Evolutionary conservation across 345 rosid species (phyloP), one percentile per base, ranked within the genome.

Genomic region (Clarkia xantiana): DNA sequence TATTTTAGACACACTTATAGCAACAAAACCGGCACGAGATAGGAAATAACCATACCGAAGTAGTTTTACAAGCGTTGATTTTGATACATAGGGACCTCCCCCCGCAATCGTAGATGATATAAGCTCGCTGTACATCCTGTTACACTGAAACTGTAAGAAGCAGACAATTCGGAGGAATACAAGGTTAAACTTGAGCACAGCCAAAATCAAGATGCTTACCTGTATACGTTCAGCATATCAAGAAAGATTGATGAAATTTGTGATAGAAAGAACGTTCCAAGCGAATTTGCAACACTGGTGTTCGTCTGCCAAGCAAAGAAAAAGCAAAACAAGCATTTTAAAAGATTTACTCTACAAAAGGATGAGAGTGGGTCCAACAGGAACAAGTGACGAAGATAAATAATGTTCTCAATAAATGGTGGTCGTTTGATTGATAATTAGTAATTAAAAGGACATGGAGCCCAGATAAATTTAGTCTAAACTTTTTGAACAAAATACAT

Each of bases 51-150:
- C 75, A 55, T 57, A 84, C 99, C 99, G 72, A 53, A 93, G 58
- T 45, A 93, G 94, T 65, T 93, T 87, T 49, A 93, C 99, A 68
- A 69, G 84, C 10, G 97, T 82, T 59, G 95, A 73, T 74, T 69
- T 82, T 29, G 99, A 93, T 45, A 89, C 94, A 69, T 42, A 82
- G 14, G 95, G 99, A 10, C 95, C 97, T 50, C 97, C 99, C 58
- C 70, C 82, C 5, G 99, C 82, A 68, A 93, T 87, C 75, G 70
- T 84, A 67, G 73, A 71, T 29, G 99, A 93, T 63, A 93, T 83
- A 67, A 93, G 99, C 76, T 93, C 99, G 53, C 99, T 93, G 73
- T 93, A 93, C 99, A 87, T 93, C 67, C 99, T 93, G 88, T 64
- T 40, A 62, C 61, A 69, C 63, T 10, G 57, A 49, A 25, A 40